A percentile compares a stretch with the other conserved stretches of the same genome.
Conservation (phyloP, 2,329 filamentous ascomycete species). For the Ophiostoma piceae region DNA sequence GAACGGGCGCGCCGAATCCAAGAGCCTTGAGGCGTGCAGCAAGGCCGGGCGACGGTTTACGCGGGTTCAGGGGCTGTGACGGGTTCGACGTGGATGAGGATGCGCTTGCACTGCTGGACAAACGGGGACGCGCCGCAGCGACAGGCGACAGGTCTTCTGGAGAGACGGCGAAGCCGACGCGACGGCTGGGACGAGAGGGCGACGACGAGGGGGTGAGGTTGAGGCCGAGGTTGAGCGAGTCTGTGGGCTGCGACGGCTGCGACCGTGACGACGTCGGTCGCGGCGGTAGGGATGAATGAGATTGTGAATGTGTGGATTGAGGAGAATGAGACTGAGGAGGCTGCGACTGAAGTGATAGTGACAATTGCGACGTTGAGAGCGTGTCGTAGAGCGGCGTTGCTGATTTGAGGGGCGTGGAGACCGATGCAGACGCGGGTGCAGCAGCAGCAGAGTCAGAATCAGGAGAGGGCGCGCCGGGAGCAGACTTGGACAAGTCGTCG, state of each 20-base stretch:
- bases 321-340: not conserved
- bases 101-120: constrained; percentile 19
- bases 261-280: not conserved
- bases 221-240: constrained; percentile 19
- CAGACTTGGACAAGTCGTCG: constrained; percentile 21
- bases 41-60: constrained; percentile 60
- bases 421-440: constrained; percentile 16
- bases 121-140: constrained; percentile 1
- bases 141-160: constrained; percentile 12
- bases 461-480: constrained; percentile 12
- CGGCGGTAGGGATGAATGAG: not conserved
- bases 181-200: constrained; percentile 22
- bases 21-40: constrained; percentile 61
- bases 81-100: constrained; percentile 28
- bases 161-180: constrained; percentile 24
- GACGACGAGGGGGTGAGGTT: constrained; percentile 23
- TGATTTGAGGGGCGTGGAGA: constrained; percentile 26
- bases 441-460: constrained; percentile 9
- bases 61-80: constrained; percentile 32
- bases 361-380: constrained; percentile 22
- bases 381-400: constrained; percentile 27
- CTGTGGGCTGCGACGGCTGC: not conserved
- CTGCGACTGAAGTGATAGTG: not conserved
- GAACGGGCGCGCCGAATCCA: constrained; percentile 49
- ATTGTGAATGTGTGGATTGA: constrained; percentile 2